These are phyloP conservation scores for Cyberlindnera misumaiensis DNA, from an alignment of 805 yeast species.

Conservation along the genomic window DNA sequence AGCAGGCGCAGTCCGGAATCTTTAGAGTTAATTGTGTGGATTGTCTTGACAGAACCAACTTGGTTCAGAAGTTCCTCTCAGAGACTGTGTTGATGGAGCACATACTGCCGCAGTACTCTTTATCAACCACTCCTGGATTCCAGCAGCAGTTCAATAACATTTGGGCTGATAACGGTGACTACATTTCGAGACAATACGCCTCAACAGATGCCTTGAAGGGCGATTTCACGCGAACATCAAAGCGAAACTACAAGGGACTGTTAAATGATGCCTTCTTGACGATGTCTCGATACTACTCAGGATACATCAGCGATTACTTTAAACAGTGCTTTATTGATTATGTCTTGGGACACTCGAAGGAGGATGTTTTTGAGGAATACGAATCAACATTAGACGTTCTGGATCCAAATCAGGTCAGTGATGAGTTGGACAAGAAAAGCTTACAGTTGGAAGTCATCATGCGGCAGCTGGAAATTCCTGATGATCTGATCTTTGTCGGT, in stretches of 20 bases:
- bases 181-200: slow-evolving; percentile 55
- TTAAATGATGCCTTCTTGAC: slow-evolving; percentile 37
- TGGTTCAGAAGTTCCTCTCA: slow-evolving; percentile 37
- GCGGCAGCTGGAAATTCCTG: slow-evolving; percentile 12
- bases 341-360: slow-evolving; percentile 30
- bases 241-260: slow-evolving; percentile 35
- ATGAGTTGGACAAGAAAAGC: slow-evolving; percentile 22
- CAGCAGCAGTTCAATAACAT: slow-evolving; percentile 25
- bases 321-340: slow-evolving; percentile 38
- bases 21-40: slow-evolving; percentile 57
- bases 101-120: slow-evolving; percentile 21
- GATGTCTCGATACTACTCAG: slow-evolving; percentile 36
- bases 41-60: slow-evolving; percentile 58
- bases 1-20: slow-evolving; percentile 41
- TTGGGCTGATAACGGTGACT: slow-evolving; percentile 72
- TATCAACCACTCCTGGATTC: slow-evolving; percentile 10
- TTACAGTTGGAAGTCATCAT: slow-evolving; percentile 19
- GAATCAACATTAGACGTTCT: slow-evolving; percentile 28
- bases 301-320: slow-evolving; percentile 37
- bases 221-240: slow-evolving; percentile 37
- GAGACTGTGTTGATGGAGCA: slow-evolving; percentile 18
- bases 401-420: slow-evolving; percentile 19
- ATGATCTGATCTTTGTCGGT: slow-evolving; percentile 20
- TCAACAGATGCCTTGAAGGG: slow-evolving; percentile 50
- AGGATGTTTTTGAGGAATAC: slow-evolving; percentile 33